Evolutionary conservation across 1,284 basidiomycete species (phyloP).

Genomic region (Pseudomicrostroma phylloplanum): DNA sequence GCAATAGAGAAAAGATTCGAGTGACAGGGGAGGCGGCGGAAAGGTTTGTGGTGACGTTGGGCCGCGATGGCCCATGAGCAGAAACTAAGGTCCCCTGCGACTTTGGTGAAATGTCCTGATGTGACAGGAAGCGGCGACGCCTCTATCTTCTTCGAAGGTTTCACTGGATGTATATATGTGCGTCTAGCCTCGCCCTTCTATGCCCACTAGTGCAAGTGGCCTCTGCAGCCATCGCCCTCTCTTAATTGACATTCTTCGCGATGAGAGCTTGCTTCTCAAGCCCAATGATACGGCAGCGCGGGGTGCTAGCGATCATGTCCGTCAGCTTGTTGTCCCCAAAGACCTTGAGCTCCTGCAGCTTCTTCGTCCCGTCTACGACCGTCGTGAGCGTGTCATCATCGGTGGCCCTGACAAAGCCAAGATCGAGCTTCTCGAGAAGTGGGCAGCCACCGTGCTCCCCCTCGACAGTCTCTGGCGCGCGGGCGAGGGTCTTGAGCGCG

Average conservation of each 20-base stretch:
- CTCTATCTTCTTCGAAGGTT: no score
- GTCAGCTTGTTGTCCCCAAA: constrained; percentile 46
- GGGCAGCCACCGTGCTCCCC: not conserved
- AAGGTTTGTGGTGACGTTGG: no score
- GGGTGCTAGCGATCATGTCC: not conserved
- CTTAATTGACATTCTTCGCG: not conserved
- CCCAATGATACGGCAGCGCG: not conserved
- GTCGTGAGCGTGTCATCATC: constrained; percentile 76
- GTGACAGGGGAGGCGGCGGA: no score
- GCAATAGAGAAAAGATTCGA: no score
- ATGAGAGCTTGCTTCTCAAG: not conserved
- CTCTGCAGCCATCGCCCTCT: no score
- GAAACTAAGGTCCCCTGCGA: no score
- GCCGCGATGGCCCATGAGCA: no score
- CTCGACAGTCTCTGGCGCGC: not conserved
- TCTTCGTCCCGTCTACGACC: constrained; percentile 54
- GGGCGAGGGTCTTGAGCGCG: constrained; percentile 57
- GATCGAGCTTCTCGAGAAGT: constrained; percentile 62
- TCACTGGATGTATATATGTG: no score
- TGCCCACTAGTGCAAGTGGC: no score
- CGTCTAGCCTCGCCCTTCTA: no score
- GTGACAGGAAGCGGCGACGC: no score
- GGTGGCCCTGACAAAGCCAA: constrained; percentile 78
- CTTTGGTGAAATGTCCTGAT: no score
- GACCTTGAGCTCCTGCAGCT: constrained; percentile 40